Conservation (phyloP, 2,329 filamentous ascomycete genomes). For the Xylariaceae sp. region DNA sequence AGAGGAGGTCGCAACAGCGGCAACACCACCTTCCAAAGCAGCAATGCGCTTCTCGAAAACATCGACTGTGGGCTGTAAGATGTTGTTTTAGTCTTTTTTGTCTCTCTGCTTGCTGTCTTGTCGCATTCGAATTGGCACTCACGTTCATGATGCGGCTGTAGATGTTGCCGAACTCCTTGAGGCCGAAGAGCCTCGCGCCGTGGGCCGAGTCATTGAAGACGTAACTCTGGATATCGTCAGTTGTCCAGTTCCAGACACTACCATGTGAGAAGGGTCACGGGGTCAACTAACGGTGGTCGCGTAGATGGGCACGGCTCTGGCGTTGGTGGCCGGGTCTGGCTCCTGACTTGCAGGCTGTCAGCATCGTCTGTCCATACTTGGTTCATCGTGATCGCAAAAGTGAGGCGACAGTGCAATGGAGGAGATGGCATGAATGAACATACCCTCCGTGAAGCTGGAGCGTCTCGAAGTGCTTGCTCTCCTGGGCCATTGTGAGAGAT, state of each 20-base stretch:
- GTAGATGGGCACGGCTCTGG: conserved; percentile 92
- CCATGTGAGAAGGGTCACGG: conserved; percentile 27
- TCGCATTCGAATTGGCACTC: conserved; percentile 7
- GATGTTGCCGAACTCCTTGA: conserved; percentile 97
- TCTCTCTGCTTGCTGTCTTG: background rate
- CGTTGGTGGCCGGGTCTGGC: conserved; percentile 74
- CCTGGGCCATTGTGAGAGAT: conserved; percentile 38
- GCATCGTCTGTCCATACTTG: background rate
- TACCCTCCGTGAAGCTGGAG: conserved; percentile 82
- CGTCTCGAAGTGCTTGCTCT: conserved; percentile 69
- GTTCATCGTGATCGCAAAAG: background rate
- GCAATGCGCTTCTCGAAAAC: conserved; percentile 96
- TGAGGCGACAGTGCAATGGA: background rate
- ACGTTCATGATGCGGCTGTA: conserved; percentile 97
- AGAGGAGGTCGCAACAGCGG: conserved; percentile 76
- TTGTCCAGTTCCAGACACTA: conserved; percentile 1
- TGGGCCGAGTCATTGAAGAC: conserved; percentile 95
- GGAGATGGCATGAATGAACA: conserved; percentile 23
- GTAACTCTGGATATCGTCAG: conserved; percentile 57
- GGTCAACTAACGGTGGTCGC: conserved; percentile 61
- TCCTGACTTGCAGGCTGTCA: conserved; percentile 55
- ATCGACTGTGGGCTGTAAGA: conserved; percentile 74
- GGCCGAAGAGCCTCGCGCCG: conserved; percentile 87
- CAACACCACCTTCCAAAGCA: conserved; percentile 88
- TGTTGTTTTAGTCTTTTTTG: background rate